Conservation (phyloP, 768 basidiomycete genomes). For the Russula abietina region DNA sequence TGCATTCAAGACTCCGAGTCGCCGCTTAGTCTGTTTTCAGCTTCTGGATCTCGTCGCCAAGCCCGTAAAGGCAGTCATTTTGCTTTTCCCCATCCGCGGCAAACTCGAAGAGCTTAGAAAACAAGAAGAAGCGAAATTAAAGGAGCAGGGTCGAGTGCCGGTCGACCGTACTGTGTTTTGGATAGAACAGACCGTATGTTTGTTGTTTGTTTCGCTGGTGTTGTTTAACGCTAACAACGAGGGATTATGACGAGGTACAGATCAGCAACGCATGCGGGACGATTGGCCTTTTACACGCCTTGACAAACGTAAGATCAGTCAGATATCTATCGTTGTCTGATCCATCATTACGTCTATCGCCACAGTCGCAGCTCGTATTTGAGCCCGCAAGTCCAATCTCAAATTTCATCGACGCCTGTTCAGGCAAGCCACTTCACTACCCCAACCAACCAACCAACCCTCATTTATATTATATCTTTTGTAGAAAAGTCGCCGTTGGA, state of each 20-base stretch:
- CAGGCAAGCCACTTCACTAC: constrained; percentile 36
- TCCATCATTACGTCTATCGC: constrained; percentile 34
- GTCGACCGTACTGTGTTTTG: constrained; percentile 68
- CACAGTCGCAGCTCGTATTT: constrained; percentile 45
- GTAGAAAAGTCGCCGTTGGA: constrained; percentile 64
- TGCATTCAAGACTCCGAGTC: too few species aligned
- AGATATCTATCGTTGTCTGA: not conserved
- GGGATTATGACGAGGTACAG: constrained; percentile 12
- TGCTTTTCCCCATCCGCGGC: constrained; percentile 74
- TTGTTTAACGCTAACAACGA: not conserved
- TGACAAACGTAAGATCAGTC: constrained; percentile 60
- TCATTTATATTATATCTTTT: not conserved
- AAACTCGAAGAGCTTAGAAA: constrained; percentile 44
- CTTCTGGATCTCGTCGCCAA: constrained; percentile 62
- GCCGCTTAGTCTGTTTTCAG: constrained; percentile 32
- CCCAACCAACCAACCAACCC: not conserved
- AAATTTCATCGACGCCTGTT: constrained; percentile 58
- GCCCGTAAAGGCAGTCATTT: constrained; percentile 76
- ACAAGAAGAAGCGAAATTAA: constrained; percentile 55
- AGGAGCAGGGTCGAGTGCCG: constrained; percentile 38
- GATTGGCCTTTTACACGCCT: constrained; percentile 34
- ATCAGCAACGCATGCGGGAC: constrained; percentile 33
- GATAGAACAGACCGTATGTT: constrained; percentile 82
- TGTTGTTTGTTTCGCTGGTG: not conserved
- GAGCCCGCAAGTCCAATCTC: constrained; percentile 53